Conservation (phyloP, 192 early-diverging fungal species). For the Coemansia sp. region DNA sequence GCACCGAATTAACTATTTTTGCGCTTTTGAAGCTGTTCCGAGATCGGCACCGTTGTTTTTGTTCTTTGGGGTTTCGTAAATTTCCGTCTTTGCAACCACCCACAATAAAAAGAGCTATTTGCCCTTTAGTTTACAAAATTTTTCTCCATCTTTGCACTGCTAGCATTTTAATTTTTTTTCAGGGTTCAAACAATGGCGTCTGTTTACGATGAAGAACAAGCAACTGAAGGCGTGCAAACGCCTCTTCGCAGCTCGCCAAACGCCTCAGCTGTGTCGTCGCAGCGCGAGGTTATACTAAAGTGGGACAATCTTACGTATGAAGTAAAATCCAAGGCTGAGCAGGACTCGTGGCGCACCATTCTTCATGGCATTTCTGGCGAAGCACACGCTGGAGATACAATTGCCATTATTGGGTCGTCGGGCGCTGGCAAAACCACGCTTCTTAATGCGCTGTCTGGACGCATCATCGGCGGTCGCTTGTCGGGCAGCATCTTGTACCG, state of each 20-base stretch:
- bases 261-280: neutral
- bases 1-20: no score
- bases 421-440: constrained; percentile 91
- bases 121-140: no score
- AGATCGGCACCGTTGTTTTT: no score
- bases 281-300: constrained; percentile 34
- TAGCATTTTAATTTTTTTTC: neutral
- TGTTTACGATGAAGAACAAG: neutral
- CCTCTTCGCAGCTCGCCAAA: constrained; percentile 4
- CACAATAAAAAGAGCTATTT: no score
- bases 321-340: constrained; percentile 39
- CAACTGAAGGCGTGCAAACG: constrained; percentile 4
- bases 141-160: no score
- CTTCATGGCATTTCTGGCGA: constrained; percentile 72
- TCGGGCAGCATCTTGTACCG: constrained; percentile 58
- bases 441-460: constrained; percentile 77
- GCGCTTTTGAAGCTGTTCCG: no score
- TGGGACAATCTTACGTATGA: constrained; percentile 49
- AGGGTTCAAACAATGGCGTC: constrained; percentile 1
- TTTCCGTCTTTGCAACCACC: no score
- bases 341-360: constrained; percentile 46
- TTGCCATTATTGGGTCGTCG: constrained; percentile 89
- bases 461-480: constrained; percentile 59
- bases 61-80: no score
- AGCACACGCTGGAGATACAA: constrained; percentile 69